Evolutionary conservation across 179 eudicot genomes (phyloP).

Genomic region (Corrigiola litoralis): DNA sequence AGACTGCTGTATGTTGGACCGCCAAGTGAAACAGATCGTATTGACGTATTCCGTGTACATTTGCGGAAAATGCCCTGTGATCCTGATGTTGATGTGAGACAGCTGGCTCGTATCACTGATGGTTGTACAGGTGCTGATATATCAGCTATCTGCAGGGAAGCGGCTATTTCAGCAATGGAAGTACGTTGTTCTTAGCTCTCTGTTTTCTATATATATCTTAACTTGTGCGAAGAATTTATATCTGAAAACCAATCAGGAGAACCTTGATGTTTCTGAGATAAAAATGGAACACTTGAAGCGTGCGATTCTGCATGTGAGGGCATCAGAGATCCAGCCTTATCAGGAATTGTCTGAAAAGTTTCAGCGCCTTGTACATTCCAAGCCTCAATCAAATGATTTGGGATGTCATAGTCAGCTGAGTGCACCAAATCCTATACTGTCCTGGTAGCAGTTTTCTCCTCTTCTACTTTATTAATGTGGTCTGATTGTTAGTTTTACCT

Average conservation of each 20-base stretch:
- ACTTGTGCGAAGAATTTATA: background rate
- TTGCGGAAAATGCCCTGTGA: conserved; percentile 62
- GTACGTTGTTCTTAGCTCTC: conserved; percentile 28
- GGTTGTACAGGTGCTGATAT: conserved; percentile 95
- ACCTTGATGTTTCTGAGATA: conserved; percentile 52
- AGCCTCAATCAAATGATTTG: conserved; percentile 29
- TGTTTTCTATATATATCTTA: background rate
- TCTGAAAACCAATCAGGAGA: conserved; percentile 46
- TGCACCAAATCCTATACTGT: conserved; percentile 20
- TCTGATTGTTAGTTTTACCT: background rate
- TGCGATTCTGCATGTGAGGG: conserved; percentile 56
- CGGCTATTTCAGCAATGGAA: conserved; percentile 71
- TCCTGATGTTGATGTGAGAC: conserved; percentile 54
- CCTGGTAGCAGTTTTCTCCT: conserved; percentile 34
- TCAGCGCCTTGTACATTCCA: conserved; percentile 58
- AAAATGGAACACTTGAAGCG: conserved; percentile 69
- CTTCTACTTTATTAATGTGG: background rate
- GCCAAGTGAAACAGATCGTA: conserved; percentile 64
- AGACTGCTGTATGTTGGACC: conserved; percentile 85
- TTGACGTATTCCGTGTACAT: conserved; percentile 72
- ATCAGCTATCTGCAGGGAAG: conserved; percentile 72
- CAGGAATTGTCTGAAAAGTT: conserved; percentile 57
- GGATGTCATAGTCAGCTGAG: conserved; percentile 31
- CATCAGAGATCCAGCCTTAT: conserved; percentile 64
- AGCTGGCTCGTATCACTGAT: conserved; percentile 64